Conservation (phyloP, 495 filamentous ascomycete species). For the Xylaria grammica region DNA sequence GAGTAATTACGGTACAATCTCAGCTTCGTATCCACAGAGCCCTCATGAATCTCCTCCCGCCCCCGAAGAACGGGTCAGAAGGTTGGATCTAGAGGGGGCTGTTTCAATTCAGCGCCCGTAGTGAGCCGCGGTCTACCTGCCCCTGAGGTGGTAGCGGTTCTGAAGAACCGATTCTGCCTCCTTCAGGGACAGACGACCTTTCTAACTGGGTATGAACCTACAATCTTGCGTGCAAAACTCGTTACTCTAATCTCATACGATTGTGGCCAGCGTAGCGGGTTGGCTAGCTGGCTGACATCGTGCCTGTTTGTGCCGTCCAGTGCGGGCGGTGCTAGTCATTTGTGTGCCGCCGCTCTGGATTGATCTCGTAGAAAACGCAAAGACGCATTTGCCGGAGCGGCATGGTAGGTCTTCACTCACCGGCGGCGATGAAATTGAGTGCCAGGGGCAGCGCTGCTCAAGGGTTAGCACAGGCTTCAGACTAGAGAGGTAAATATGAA, state of each 20-base stretch:
- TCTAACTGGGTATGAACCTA: conserved; percentile 42
- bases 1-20: conserved; percentile 90
- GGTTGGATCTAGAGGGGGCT: conserved; percentile 54
- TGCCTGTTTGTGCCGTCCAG: conserved; percentile 42
- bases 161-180: conserved; percentile 22
- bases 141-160: conserved; percentile 7
- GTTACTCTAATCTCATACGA: conserved; percentile 21
- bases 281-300: conserved; percentile 11
- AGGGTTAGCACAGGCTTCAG: conserved; percentile 27
- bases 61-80: conserved; percentile 29
- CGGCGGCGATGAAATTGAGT: conserved; percentile 82
- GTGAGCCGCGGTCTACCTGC: conserved; percentile 68
- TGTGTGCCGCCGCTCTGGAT: conserved; percentile 23
- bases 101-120: conserved; percentile 76
- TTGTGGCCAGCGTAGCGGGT: conserved; percentile 7
- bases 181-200: conserved; percentile 26
- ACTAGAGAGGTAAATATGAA: conserved; percentile 16
- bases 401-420: conserved; percentile 61
- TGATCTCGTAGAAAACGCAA: conserved; percentile 22
- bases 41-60: conserved; percentile 14
- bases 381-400: conserved; percentile 25
- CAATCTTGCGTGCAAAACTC: conserved; percentile 32
- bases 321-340: conserved; percentile 9
- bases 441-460: conserved; percentile 70
- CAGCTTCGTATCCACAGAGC: conserved; percentile 67